Evolutionary conservation across 139 green algal genomes (phyloP).

Genomic region (Picochlorum sp.): DNA sequence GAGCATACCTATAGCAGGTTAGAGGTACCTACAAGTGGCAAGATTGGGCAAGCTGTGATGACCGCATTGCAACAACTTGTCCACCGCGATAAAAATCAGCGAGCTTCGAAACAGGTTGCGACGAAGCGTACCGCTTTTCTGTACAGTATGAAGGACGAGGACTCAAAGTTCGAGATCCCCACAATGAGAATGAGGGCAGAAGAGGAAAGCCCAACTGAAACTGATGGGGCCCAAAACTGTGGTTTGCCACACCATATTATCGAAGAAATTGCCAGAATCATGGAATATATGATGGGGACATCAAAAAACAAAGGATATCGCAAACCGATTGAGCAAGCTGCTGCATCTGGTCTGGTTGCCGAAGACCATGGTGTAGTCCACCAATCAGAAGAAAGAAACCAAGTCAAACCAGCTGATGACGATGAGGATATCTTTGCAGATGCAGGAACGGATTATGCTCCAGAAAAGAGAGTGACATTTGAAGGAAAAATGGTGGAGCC

Average conservation of each 20-base stretch:
- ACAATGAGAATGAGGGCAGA: slow-evolving; percentile 80
- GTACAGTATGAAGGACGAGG: slow-evolving; percentile 66
- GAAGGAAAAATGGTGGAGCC: background rate
- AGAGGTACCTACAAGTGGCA: too few species aligned
- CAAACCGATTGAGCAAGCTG: background rate
- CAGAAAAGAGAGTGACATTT: slow-evolving; percentile 19
- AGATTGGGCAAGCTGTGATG: too few species aligned
- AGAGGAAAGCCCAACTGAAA: slow-evolving; percentile 43
- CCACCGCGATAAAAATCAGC: background rate
- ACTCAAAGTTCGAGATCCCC: slow-evolving; percentile 44
- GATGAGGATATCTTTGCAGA: slow-evolving; percentile 93
- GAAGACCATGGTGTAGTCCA: background rate
- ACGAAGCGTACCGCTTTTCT: slow-evolving; percentile 68
- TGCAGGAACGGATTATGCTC: slow-evolving; percentile 74
- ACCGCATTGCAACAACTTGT: too few species aligned
- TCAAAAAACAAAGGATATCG: background rate
- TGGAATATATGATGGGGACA: slow-evolving; percentile 53
- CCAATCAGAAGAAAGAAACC: slow-evolving; percentile 31
- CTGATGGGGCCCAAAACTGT: background rate
- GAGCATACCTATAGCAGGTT: too few species aligned
- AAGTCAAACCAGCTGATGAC: slow-evolving; percentile 13
- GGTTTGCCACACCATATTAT: background rate
- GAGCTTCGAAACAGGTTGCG: background rate
- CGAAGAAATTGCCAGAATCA: slow-evolving; percentile 68
- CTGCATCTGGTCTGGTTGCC: background rate